phyloP scores from a whole-genome alignment of 495 filamentous ascomycete species.

The Haplographium delicatum region DNA sequence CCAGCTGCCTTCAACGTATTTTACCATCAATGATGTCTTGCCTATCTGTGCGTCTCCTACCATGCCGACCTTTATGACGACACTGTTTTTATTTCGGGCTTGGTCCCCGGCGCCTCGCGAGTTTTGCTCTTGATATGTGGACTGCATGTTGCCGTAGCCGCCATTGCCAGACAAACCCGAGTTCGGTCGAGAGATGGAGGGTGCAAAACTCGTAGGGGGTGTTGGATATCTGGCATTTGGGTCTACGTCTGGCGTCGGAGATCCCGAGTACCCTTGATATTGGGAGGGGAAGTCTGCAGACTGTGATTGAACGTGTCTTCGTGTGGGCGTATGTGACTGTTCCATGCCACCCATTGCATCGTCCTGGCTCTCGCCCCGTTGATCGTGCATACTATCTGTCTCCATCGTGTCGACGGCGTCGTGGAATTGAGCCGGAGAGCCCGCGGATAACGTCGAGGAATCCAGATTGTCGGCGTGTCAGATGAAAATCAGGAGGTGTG shows the following conservation, averaged over 20 bases:
- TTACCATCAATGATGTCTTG: constrained; percentile 98
- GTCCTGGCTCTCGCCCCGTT: constrained; percentile 14
- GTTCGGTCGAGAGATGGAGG: constrained; percentile 34
- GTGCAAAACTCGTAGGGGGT: constrained; percentile 19
- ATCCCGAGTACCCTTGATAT: constrained; percentile 19
- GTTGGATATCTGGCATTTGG: constrained; percentile 25
- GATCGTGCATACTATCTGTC: constrained; percentile 20
- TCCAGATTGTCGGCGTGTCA: constrained; percentile 34
- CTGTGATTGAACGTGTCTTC: constrained; percentile 22
- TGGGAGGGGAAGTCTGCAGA: constrained; percentile 22
- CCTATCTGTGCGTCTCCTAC: constrained; percentile 98
- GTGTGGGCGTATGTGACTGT: constrained; percentile 23
- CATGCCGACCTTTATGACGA: constrained; percentile 99
- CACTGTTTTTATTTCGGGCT: constrained; percentile 42
- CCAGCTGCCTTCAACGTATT: constrained; percentile 98
- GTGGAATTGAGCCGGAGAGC: constrained; percentile 45
- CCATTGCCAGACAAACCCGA: constrained; percentile 43
- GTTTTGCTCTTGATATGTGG: constrained; percentile 26
- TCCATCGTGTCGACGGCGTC: constrained; percentile 47
- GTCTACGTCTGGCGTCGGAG: constrained; percentile 23
- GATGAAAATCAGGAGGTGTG: background rate
- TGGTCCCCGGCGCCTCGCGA: constrained; percentile 22
- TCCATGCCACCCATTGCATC: constrained; percentile 21
- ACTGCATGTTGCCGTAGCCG: constrained; percentile 29
- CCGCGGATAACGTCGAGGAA: constrained; percentile 41